These are phyloP conservation scores for Rosa hybrid DNA, from an alignment of 331 rosid species.

Conservation along the genomic window DNA sequence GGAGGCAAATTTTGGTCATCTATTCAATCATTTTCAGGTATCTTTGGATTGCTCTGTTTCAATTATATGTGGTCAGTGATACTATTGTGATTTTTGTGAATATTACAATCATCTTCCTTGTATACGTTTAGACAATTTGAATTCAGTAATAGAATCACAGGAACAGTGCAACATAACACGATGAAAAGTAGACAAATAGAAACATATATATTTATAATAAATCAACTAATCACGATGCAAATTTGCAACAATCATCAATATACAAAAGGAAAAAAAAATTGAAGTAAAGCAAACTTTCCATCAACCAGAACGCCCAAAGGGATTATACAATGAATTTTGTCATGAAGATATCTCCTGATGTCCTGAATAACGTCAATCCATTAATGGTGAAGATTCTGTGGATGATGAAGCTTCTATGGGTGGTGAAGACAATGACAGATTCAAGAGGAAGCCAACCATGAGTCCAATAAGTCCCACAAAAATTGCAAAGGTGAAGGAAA, in stretches of 20 bases:
- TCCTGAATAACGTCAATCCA: constrained; percentile 31
- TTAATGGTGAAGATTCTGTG: constrained; percentile 32
- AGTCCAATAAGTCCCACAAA: constrained; percentile 76
- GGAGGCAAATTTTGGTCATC: too few species aligned
- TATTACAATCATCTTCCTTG: too few species aligned
- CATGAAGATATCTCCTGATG: constrained; percentile 26
- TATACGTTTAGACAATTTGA: too few species aligned
- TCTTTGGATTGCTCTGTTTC: too few species aligned
- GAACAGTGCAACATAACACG: too few species aligned
- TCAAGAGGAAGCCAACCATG: constrained; percentile 81
- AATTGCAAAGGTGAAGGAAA: constrained; percentile 69
- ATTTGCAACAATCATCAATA: constrained; percentile 26
- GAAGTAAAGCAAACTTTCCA: constrained; percentile 25
- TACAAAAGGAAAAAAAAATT: constrained; percentile 29
- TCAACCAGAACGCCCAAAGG: constrained; percentile 29
- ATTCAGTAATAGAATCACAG: too few species aligned
- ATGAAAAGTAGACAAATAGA: constrained; percentile 7
- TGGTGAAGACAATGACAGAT: constrained; percentile 59
- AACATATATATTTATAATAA: constrained; percentile 7
- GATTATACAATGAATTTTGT: constrained; percentile 42
- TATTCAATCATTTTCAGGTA: too few species aligned
- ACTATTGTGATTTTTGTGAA: too few species aligned
- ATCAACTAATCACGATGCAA: constrained; percentile 28
- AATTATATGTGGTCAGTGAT: too few species aligned
- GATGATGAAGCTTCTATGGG: constrained; percentile 32